These are phyloP conservation scores for Perkinsus olseni DNA, from an alignment of 169 alveolate species.

Conservation along the genomic window DNA sequence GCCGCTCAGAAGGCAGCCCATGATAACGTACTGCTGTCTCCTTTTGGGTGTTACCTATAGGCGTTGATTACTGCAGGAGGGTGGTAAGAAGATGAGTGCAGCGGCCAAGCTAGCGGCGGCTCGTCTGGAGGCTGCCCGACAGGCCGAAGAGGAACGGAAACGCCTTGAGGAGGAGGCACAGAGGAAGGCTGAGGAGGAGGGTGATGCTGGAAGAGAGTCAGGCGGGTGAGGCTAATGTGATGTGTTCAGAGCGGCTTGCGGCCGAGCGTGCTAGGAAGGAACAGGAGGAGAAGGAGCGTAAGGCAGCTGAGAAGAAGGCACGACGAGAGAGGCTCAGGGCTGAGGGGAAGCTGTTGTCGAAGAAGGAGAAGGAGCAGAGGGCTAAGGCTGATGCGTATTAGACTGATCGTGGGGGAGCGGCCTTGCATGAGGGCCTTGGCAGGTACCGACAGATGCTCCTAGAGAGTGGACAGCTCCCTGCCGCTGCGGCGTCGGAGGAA, in stretches of 20 bases:
- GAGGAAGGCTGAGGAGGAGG: conserved; percentile 29
- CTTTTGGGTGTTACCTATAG: neutral
- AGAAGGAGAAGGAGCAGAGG: conserved; percentile 16
- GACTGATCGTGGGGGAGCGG: conserved; percentile 14
- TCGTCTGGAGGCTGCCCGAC: neutral
- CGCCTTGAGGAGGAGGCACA: conserved; percentile 12
- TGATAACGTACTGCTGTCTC: neutral
- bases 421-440: neutral
- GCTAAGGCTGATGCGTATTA: conserved; percentile 14
- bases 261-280: conserved; percentile 29
- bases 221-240: conserved; percentile 20
- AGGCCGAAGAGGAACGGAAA: conserved; percentile 19
- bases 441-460: neutral
- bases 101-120: neutral
- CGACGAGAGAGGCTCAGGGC: conserved; percentile 10
- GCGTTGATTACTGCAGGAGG: neutral
- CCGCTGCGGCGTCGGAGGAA: neutral
- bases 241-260: conserved; percentile 28
- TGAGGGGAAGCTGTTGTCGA: conserved; percentile 22
- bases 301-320: conserved; percentile 10
- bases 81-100: neutral
- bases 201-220: conserved; percentile 20
- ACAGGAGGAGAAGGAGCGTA: conserved; percentile 27
- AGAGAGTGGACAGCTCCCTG: neutral
- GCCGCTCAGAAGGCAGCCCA: neutral